Percentiles rank a stretch among this genome's conserved stretches.
Conservation (phyloP, 2,329 filamentous ascomycete species). For the Ophiocordyceps camponoti-saundersi region DNA sequence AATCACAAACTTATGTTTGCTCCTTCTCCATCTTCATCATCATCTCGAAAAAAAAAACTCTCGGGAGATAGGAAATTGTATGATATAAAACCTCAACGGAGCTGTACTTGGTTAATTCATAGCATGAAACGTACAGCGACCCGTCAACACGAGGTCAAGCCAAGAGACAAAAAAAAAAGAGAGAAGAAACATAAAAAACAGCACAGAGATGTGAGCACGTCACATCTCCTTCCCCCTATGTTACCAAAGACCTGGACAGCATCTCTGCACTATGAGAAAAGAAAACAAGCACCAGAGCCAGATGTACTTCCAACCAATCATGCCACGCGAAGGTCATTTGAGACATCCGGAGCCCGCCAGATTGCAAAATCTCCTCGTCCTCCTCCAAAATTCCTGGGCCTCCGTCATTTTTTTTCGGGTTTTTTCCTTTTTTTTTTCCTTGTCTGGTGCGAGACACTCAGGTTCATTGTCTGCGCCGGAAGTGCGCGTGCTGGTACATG, state of each 20-base stretch:
- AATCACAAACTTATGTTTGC: not conserved
- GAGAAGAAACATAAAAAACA: not conserved
- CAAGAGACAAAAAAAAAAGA: not conserved
- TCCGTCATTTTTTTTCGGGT: not conserved
- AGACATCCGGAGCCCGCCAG: constrained; percentile 18
- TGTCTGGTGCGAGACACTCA: constrained; percentile 1
- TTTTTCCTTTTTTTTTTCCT: constrained; percentile 5
- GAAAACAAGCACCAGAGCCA: constrained; percentile 9
- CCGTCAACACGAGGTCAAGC: not conserved
- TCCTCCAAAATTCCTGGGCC: not conserved
- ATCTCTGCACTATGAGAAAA: constrained; percentile 14
- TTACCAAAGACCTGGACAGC: constrained; percentile 14
- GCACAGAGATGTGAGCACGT: not conserved
- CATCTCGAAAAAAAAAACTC: too few species aligned
- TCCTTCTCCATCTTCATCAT: not conserved
- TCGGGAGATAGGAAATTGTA: too few species aligned
- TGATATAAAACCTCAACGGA: not conserved
- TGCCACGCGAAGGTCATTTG: constrained; percentile 10
- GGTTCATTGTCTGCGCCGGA: constrained; percentile 8
- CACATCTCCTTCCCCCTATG: constrained; percentile 10
- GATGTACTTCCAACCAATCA: constrained; percentile 18
- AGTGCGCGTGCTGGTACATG: constrained; percentile 21
- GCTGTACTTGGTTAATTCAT: not conserved
- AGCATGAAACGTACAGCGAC: not conserved
- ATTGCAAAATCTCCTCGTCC: constrained; percentile 6